These are phyloP conservation scores for Candida chilensis DNA, from an alignment of 805 yeast species.

Conservation along the genomic window DNA sequence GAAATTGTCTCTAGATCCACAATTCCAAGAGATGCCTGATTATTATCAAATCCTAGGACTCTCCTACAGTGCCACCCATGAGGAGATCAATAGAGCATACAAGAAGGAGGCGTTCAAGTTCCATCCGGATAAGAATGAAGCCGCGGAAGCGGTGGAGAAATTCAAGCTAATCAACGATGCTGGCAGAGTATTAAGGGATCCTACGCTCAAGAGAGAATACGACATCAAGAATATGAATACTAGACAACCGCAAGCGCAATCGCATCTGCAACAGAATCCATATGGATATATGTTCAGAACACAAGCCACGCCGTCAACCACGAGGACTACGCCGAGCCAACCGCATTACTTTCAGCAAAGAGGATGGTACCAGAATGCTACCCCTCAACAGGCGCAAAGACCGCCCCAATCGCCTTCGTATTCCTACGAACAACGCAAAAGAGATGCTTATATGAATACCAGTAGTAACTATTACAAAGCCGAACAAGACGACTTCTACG, in stretches of 20 bases:
- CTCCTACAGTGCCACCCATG: not conserved
- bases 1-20: too few relatives aligned
- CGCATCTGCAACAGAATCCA: too few relatives aligned
- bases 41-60: not conserved
- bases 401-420: too few relatives aligned
- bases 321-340: not conserved
- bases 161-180: not conserved
- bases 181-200: not conserved
- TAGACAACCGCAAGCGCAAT: not conserved
- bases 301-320: not conserved
- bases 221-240: not conserved
- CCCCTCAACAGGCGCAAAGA: too few relatives aligned
- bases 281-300: too few relatives aligned
- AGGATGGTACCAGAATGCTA: not conserved
- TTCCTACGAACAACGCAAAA: too few relatives aligned
- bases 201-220: not conserved
- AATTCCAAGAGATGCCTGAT: not conserved
- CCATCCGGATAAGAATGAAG: slow-evolving; percentile 14
- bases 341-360: not conserved
- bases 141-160: not conserved
- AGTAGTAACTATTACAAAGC: too few relatives aligned
- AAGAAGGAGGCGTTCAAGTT: slow-evolving; percentile 17
- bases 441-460: too few relatives aligned
- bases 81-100: slow-evolving; percentile 7
- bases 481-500: too few relatives aligned